Base-by-base conservation (phyloP, 306 rosid genomes). In the Acacia acuminata region DNA sequence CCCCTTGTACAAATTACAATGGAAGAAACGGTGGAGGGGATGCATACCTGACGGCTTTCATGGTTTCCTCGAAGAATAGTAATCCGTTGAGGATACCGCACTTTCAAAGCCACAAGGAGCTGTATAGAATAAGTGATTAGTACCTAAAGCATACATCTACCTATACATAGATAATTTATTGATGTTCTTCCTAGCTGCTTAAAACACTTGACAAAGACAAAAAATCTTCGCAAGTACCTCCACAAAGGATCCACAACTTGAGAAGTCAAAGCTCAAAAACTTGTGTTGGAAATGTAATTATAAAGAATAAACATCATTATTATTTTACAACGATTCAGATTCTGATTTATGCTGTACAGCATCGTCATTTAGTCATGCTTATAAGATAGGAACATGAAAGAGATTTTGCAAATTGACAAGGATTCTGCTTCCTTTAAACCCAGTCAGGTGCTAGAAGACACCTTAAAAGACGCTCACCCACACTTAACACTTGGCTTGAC, bases 1-100 rank as follows among this genome's bases (percentile, higher is more conserved):
- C 24, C 25, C 30, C 65, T 22, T 58, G 25, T 13, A 45, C n/a
- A 24, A 68, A 16, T 43, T 55, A 48, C 47, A 76, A 58, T 15
- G 34, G n/a, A 53, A 48, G 61, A 71, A 71, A 25, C 19, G 36
- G 32, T 1, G 25, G 12, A 48, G 32, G 19, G 22, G 82, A 77
- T 16, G 20, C 79, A 79, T 83, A 92, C 97, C 93, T 92, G 97
- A 68, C 94, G 97, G 43, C 97, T 92, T 83, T 92, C 97, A 75
- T 92, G 97, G 81, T 92, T 92, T 86, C 97, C 97, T 85, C 97
- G 87, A 79, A 92, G 97, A 86, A 92, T 92, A 53, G 97, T 92
- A 66, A 90, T 90, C 36, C 97, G 91, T 77, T 92, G 97, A 77
- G 88, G 89, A 86, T 88, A 90, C 63, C 93, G 92, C 34, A 92